Conservation (phyloP, 768 basidiomycete genomes). For the Amanita rimosa region DNA sequence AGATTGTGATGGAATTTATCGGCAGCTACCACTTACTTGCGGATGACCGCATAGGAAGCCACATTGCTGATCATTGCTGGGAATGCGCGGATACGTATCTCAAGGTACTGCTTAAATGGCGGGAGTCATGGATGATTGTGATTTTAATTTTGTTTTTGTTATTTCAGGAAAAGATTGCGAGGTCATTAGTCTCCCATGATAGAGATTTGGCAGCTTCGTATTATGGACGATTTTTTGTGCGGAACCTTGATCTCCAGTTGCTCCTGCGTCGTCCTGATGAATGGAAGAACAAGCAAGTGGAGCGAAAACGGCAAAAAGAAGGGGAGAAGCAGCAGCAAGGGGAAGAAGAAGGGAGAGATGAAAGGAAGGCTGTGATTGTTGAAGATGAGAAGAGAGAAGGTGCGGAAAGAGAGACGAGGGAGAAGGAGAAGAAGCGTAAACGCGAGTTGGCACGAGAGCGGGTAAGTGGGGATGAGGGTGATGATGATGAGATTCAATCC, state of each 20-base stretch:
- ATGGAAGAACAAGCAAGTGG: conserved; percentile 69
- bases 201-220: conserved; percentile 62
- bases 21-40: conserved; percentile 73
- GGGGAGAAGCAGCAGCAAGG: background rate
- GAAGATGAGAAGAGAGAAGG: conserved; percentile 9
- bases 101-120: no score
- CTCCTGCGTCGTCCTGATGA: conserved; percentile 71
- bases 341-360: background rate
- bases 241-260: conserved; percentile 67
- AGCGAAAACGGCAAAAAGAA: conserved; percentile 17
- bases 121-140: no score
- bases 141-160: no score
- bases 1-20: conserved; percentile 64
- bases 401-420: background rate
- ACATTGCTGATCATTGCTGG: conserved; percentile 90
- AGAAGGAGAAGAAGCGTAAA: conserved; percentile 28
- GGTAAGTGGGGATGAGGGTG: no score
- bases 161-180: conserved; percentile 96
- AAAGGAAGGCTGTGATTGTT: background rate
- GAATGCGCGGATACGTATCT: conserved; percentile 84
- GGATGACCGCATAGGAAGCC: conserved; percentile 84
- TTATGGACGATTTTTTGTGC: conserved; percentile 82
- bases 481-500: conserved; percentile 56
- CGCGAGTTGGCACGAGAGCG: conserved; percentile 21
- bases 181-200: conserved; percentile 64